Conservation (phyloP, 805 yeast species). For the Candida palmyrensis region DNA sequence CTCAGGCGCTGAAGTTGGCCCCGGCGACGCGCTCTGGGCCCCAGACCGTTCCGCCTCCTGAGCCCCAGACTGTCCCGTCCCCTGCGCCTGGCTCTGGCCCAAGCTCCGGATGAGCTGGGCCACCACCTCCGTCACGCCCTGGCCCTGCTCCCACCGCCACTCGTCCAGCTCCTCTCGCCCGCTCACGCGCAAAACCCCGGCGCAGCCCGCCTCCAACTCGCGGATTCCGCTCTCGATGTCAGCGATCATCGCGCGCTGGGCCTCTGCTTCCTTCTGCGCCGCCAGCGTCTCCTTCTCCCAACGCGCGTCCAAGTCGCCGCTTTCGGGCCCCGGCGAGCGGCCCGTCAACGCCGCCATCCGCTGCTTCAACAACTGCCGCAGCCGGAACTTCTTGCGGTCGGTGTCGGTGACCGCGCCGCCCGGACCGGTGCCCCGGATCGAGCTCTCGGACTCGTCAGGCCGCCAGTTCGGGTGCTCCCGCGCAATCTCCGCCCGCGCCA, state of each 20-base stretch:
- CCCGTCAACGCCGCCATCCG: conserved; percentile 95
- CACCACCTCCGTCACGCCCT: conserved; percentile 65
- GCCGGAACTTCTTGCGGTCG: conserved; percentile 75
- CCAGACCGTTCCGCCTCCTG: too few species aligned
- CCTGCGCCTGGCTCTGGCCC: conserved; percentile 8
- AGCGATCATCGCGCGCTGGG: conserved; percentile 54
- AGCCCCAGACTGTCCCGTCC: too few species aligned
- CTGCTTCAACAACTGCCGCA: conserved; percentile 72
- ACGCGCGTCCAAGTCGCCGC: conserved; percentile 49
- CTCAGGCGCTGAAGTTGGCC: conserved; percentile 2
- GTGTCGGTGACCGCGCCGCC: conserved; percentile 81
- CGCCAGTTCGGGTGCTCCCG: conserved; percentile 64
- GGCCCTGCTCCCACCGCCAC: conserved; percentile 76
- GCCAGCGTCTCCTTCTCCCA: conserved; percentile 48
- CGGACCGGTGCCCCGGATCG: conserved; percentile 75
- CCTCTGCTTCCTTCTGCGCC: conserved; percentile 49
- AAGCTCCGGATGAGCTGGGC: conserved; percentile 56
- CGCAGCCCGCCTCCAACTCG: conserved; percentile 51
- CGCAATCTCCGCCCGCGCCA: conserved; percentile 50
- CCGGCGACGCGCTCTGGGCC: neutral
- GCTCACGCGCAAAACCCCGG: conserved; percentile 35
- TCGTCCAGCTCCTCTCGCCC: conserved; percentile 45
- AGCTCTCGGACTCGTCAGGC: conserved; percentile 28
- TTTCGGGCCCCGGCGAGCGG: conserved; percentile 37
- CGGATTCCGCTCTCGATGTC: conserved; percentile 72